Conservation (phyloP, 352 stramenopile genomes). For the Pythium insidiosum region DNA sequence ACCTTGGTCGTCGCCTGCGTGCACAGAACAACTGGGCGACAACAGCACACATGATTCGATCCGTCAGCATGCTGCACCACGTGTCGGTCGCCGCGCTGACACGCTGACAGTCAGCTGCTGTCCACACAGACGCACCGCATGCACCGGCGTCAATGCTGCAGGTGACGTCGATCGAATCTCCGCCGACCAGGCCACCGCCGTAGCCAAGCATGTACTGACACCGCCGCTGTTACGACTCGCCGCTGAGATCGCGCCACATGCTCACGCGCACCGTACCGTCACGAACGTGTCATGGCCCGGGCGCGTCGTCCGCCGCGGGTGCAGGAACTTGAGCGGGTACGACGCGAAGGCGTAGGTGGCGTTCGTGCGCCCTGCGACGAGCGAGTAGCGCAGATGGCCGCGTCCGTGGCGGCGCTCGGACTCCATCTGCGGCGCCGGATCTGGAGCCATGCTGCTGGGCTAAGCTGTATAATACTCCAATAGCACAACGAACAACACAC, state of each 20-base stretch:
- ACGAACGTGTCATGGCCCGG: slow-evolving; percentile 64
- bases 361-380: slow-evolving; percentile 49
- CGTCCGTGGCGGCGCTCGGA: slow-evolving; percentile 13
- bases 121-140: slow-evolving; percentile 52
- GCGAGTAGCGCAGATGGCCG: slow-evolving; percentile 61
- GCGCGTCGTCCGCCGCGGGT: slow-evolving; percentile 52
- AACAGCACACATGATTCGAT: background rate
- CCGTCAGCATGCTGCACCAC: no score
- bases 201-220: slow-evolving; percentile 82
- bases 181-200: slow-evolving; percentile 67
- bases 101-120: no score
- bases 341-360: slow-evolving; percentile 73
- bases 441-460: no score
- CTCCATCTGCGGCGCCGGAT: no score
- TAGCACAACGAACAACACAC: no score
- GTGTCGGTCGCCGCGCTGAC: no score
- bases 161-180: slow-evolving; percentile 62
- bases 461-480: no score
- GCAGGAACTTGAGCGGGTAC: slow-evolving; percentile 85
- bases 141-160: slow-evolving; percentile 33
- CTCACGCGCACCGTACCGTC: slow-evolving; percentile 28
- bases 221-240: background rate
- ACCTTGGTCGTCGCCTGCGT: slow-evolving; percentile 87
- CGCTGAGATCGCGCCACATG: background rate
- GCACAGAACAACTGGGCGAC: slow-evolving; percentile 42